Evolutionary conservation across 441 rosid species (phyloP).

Genomic region (Corymbia citriodora): DNA sequence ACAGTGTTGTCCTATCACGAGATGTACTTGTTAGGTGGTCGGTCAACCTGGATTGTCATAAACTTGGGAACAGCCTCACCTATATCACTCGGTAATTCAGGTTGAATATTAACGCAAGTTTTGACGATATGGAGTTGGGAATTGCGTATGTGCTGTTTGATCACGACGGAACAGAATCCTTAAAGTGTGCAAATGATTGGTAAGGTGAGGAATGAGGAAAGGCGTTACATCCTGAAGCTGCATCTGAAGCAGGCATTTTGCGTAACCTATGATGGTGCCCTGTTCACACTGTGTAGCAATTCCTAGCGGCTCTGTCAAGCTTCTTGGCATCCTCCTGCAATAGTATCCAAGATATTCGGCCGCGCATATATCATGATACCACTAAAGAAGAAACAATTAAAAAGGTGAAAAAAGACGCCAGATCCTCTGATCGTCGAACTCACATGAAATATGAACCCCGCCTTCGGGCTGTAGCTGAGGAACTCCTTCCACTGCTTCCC

Average conservation of each 20-base stretch:
- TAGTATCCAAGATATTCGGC: neutral
- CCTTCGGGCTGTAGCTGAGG: slow-evolving; percentile 48
- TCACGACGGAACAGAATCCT: neutral
- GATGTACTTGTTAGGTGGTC: neutral
- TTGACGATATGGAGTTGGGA: neutral
- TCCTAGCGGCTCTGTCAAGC: slow-evolving; percentile 47
- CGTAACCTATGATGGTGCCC: neutral
- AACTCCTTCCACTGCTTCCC: slow-evolving; percentile 90
- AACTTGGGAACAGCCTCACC: neutral
- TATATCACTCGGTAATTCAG: neutral
- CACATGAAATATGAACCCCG: slow-evolving; percentile 84
- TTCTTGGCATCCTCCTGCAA: slow-evolving; percentile 77
- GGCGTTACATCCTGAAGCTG: neutral
- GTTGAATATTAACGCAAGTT: neutral
- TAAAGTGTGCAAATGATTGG: neutral
- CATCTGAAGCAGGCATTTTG: neutral
- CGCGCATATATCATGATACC: neutral
- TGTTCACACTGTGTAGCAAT: slow-evolving; percentile 44
- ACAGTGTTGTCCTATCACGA: neutral
- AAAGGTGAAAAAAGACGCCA: neutral
- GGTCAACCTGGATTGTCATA: neutral
- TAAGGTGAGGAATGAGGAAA: neutral
- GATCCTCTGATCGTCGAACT: neutral
- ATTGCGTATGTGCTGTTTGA: neutral
- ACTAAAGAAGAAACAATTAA: neutral